Evolutionary conservation across 495 filamentous ascomycete species (phyloP).

Genomic region (Penicillium pulvis): DNA sequence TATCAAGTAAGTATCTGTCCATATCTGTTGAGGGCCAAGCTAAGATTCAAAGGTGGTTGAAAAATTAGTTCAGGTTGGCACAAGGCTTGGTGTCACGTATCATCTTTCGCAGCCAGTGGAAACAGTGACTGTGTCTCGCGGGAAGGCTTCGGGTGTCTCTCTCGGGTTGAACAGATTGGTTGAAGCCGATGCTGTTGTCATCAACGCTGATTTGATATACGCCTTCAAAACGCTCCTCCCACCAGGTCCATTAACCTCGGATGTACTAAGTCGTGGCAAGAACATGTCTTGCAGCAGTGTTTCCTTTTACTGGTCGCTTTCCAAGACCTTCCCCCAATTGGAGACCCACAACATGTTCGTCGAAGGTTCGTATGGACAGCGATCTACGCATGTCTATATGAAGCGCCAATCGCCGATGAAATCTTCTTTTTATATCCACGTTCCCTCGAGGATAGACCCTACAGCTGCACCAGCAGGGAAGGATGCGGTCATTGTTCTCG

Average conservation of each 20-base stretch:
- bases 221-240: constrained; percentile 67
- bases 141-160: background rate
- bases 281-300: constrained; percentile 63
- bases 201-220: constrained; percentile 71
- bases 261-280: background rate
- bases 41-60: constrained; percentile 45
- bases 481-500: constrained; percentile 64
- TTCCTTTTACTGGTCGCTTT: constrained; percentile 74
- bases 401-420: constrained; percentile 58
- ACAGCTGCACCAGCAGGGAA: constrained; percentile 61
- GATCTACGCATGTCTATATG: background rate
- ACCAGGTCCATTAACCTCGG: constrained; percentile 31
- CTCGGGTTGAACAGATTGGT: background rate
- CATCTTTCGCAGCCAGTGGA: constrained; percentile 18
- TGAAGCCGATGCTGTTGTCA: constrained; percentile 64
- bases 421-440: constrained; percentile 73
- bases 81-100: constrained; percentile 58
- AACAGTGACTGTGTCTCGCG: background rate
- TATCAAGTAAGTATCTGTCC: constrained; percentile 29
- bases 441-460: constrained; percentile 66
- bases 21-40: background rate
- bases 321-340: constrained; percentile 55
- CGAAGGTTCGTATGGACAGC: constrained; percentile 59
- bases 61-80: constrained; percentile 56
- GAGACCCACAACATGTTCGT: constrained; percentile 74